Evolutionary conservation across 768 basidiomycete genomes (phyloP).

Genomic region (Saitozyma podzolica): DNA sequence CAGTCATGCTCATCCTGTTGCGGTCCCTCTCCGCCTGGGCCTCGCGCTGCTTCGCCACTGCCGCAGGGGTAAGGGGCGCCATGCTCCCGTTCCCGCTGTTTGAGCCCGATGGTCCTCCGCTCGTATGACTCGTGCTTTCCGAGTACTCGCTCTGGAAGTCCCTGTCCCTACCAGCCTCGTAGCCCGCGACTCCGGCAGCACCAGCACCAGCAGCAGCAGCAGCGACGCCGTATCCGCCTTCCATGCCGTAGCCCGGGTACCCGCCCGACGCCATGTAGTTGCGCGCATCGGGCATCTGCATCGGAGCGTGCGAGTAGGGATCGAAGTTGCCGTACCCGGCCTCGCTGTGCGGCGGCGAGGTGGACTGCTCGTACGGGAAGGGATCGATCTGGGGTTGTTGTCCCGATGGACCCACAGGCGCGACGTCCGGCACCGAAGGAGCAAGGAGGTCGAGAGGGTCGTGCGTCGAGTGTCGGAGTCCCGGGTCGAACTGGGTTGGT

Average conservation of each 20-base stretch:
- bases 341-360: neutral
- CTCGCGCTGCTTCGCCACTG: constrained; percentile 30
- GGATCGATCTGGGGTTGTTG: constrained; percentile 34
- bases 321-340: constrained; percentile 19
- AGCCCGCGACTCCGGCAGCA: constrained; percentile 14
- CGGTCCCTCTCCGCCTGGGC: constrained; percentile 16
- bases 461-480: constrained; percentile 36
- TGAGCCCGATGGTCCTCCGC: neutral
- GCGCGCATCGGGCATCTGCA: constrained; percentile 45
- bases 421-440: constrained; percentile 35
- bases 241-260: constrained; percentile 26
- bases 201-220: constrained; percentile 30
- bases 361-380: constrained; percentile 29
- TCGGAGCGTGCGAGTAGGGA: constrained; percentile 29
- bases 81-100: neutral
- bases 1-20: constrained; percentile 10
- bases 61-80: constrained; percentile 24
- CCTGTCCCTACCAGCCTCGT: neutral
- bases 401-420: constrained; percentile 7
- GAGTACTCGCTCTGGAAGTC: constrained; percentile 2
- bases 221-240: constrained; percentile 43
- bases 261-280: constrained; percentile 24
- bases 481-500: constrained; percentile 37
- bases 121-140: neutral
- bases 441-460: constrained; percentile 45